Base-by-base conservation (phyloP, 1,139 yeast species). In the Hansenula anomala region DNA sequence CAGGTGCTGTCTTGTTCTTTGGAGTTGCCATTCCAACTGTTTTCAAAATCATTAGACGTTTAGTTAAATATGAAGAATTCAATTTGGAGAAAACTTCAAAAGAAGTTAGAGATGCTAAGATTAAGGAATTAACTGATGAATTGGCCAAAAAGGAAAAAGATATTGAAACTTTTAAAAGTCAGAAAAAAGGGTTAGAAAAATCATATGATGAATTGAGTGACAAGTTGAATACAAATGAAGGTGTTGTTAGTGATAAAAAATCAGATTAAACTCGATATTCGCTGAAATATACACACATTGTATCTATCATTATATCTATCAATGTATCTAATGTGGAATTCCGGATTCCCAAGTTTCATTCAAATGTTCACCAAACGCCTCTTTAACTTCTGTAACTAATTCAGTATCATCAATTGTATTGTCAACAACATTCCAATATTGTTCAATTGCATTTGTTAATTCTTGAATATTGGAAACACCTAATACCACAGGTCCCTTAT, bases 341-440 rank as follows among this genome's bases (percentile, higher is more conserved):
- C 94, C 95, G 52, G 90, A 80, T 6, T 59, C 59, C 96, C 96
- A 87, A 3, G 77, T 72, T 54, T 79, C 86, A 54, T 84, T 75
- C 42, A 73, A 59, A 48, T 79, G 85, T 3, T 60, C 58, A 6
- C 75, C 75, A 18, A 83, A 76, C 18, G 80, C 65, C n/a, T 58
- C 55, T 16, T 69, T 71, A 13, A 81, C 79, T 36, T 69, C 54
- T 4, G 56, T 54, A 28, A 75, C 69, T 24, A 78, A 48, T 7
- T 50, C 50, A 6, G 36, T 19, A 24, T 58, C 66, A 49, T 82
- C 89, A 2, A 51, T 39, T 5, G 55, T 66, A 33, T 66, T 58
- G 19, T 58, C 47, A 36, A 63, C 55, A n/a, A 80, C 78, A 13
- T 52, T 52, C 68, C 78, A 68, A 54, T 75, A 84, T 48, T 74